These are phyloP conservation scores for Irpex sp. DNA, from an alignment of 1,284 basidiomycete species.

Conservation along the genomic window DNA sequence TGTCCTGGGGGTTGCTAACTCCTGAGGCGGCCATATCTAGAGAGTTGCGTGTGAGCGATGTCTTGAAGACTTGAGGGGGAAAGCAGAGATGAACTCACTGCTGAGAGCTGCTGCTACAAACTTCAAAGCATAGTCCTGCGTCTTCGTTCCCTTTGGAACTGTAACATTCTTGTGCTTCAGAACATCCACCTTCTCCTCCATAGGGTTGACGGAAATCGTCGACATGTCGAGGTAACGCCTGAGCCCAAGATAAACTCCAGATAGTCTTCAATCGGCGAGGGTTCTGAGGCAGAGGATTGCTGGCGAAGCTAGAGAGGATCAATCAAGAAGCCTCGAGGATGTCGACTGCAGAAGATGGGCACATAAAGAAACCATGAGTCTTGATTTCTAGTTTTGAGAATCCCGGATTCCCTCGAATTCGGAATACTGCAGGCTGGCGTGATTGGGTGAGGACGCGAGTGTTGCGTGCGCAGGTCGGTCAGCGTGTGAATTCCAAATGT, in stretches of 20 bases:
- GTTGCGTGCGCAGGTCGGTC: neutral
- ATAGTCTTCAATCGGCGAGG: neutral
- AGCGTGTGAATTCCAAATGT: neutral
- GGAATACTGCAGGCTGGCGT: neutral
- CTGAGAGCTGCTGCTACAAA: slow-evolving; percentile 29
- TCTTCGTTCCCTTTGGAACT: slow-evolving; percentile 5
- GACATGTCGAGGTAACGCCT: neutral
- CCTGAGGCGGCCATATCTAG: slow-evolving; percentile 35
- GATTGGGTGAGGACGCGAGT: neutral
- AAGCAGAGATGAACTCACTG: slow-evolving; percentile 18
- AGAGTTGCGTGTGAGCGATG: neutral
- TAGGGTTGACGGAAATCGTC: slow-evolving; percentile 14
- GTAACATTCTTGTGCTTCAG: slow-evolving; percentile 17
- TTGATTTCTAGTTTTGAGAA: neutral
- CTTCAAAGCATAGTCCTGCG: slow-evolving; percentile 28
- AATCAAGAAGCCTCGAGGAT: neutral
- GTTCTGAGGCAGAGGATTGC: neutral
- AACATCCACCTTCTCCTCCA: slow-evolving; percentile 14
- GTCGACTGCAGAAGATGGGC: neutral
- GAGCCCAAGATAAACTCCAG: neutral
- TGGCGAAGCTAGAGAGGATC: neutral
- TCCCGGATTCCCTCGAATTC: neutral
- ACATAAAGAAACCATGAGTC: neutral
- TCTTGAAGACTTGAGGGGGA: neutral
- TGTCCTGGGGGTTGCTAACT: slow-evolving; percentile 35